These are phyloP conservation scores for Epichloe typhina DNA, from an alignment of 2,329 filamentous ascomycete genomes.

Conservation along the genomic window DNA sequence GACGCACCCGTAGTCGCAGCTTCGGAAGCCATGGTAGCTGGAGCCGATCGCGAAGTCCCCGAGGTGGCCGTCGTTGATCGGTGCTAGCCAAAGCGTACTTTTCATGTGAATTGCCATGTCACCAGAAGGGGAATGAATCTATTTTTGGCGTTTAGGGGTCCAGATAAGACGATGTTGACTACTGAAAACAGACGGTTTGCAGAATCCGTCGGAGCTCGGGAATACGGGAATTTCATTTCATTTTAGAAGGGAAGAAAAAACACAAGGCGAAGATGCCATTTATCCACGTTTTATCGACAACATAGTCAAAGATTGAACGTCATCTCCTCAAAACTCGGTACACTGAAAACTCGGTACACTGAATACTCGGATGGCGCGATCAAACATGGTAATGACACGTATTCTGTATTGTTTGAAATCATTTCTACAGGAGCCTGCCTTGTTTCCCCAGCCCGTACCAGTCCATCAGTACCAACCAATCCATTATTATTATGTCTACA, in stretches of 20 bases:
- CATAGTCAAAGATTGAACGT: no score
- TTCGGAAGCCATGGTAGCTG: conserved; percentile 28
- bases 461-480: no score
- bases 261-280: not conserved
- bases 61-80: conserved; percentile 20
- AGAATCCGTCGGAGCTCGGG: not conserved
- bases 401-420: not conserved
- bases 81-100: not conserved
- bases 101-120: not conserved
- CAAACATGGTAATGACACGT: no score
- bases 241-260: not conserved
- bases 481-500: not conserved
- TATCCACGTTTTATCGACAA: no score
- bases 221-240: not conserved
- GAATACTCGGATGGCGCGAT: no score
- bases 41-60: conserved; percentile 27
- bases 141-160: not conserved
- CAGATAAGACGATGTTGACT: not conserved
- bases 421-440: not conserved
- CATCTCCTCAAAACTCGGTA: no score
- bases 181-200: not conserved
- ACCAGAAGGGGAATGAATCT: not conserved
- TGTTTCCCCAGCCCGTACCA: no score
- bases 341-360: no score
- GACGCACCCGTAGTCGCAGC: conserved; percentile 37